phyloP scores from a whole-genome alignment of 768 basidiomycete species.

The Sporobolomyces pararoseus region DNA sequence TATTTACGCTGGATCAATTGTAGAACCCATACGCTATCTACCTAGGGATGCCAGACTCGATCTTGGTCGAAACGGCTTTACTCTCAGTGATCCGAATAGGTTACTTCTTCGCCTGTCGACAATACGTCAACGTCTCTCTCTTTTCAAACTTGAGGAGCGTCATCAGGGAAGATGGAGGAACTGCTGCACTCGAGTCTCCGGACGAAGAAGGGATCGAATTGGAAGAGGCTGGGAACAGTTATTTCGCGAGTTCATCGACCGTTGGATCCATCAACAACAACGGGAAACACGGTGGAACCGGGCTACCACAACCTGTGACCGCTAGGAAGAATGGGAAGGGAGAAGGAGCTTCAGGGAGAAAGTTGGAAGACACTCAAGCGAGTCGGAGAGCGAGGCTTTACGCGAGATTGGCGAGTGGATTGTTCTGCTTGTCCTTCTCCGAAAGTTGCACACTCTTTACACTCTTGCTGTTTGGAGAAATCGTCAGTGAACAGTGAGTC shows the following conservation, averaged over 20 bases:
- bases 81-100: slow-evolving; percentile 33
- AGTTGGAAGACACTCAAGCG: background rate
- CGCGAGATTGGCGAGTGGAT: slow-evolving; percentile 26
- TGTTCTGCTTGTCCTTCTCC: slow-evolving; percentile 46
- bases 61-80: slow-evolving; percentile 28
- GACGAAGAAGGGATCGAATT: slow-evolving; percentile 14
- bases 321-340: slow-evolving; percentile 12
- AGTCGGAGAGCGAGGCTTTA: slow-evolving; percentile 11
- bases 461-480: slow-evolving; percentile 43
- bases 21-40: background rate
- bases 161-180: slow-evolving; percentile 37
- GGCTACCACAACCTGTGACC: background rate
- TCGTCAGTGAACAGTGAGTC: slow-evolving; percentile 38
- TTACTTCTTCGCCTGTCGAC: slow-evolving; percentile 42
- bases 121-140: slow-evolving; percentile 42
- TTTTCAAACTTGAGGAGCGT: slow-evolving; percentile 42
- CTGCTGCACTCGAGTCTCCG: background rate
- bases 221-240: slow-evolving; percentile 26
- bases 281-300: background rate
- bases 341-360: background rate
- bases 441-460: slow-evolving; percentile 45
- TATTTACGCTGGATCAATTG: background rate
- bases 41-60: background rate
- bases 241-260: slow-evolving; percentile 1
- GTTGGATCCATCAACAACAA: background rate